These are phyloP conservation scores for Saturnispora zaruensis DNA, from an alignment of 805 yeast genomes.

Conservation along the genomic window DNA sequence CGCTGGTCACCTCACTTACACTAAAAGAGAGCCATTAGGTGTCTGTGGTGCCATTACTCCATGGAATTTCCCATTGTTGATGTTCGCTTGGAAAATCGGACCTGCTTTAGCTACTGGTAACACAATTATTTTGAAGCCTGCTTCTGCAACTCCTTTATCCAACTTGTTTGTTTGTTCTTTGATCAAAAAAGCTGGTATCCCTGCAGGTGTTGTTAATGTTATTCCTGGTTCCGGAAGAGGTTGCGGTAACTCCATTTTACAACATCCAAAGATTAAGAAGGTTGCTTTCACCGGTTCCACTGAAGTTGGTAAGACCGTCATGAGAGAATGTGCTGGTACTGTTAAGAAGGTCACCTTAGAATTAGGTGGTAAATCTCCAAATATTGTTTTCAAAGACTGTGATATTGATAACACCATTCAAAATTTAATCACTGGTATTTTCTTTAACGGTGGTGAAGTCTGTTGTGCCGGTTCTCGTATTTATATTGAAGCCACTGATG, in stretches of 20 bases:
- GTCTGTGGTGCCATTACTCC: constrained; percentile 80
- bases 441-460: constrained; percentile 86
- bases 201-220: constrained; percentile 84
- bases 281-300: constrained; percentile 95
- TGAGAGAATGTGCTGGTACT: constrained; percentile 61
- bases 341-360: constrained; percentile 76
- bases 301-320: constrained; percentile 69
- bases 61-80: constrained; percentile 78
- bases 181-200: constrained; percentile 76
- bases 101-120: constrained; percentile 76
- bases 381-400: constrained; percentile 73
- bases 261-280: constrained; percentile 77
- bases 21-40: constrained; percentile 69
- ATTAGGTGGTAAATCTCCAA: constrained; percentile 87
- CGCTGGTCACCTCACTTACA: constrained; percentile 51
- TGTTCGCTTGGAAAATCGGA: constrained; percentile 73
- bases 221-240: constrained; percentile 80
- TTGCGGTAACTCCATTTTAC: constrained; percentile 73
- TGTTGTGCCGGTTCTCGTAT: constrained; percentile 91
- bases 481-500: constrained; percentile 49
- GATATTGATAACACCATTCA: constrained; percentile 57
- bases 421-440: constrained; percentile 65
- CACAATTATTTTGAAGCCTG: constrained; percentile 64
- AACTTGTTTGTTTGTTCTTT: constrained; percentile 68
- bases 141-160: constrained; percentile 73